Percentiles rank a stretch among this genome's conserved stretches.
Conservation (phyloP, 208 protist genomes). For the Wallacemonas sp. region DNA sequence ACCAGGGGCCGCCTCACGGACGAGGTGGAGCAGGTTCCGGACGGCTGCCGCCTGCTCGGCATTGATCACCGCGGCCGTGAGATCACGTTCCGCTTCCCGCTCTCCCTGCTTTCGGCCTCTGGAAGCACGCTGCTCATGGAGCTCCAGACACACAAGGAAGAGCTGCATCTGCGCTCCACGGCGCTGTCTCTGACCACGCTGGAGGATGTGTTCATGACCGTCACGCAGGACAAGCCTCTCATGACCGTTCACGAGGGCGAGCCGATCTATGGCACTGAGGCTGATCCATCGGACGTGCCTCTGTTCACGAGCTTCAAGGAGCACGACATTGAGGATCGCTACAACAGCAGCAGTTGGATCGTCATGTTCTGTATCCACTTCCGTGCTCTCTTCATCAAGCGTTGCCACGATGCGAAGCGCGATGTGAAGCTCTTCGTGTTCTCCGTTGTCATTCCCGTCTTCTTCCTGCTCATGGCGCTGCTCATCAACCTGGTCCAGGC, state of each 20-base stretch:
- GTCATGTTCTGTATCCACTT: slow-evolving; percentile 61
- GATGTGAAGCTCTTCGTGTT: slow-evolving; percentile 70
- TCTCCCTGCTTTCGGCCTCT: slow-evolving; percentile 37
- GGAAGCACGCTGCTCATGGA: slow-evolving; percentile 45
- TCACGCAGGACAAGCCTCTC: slow-evolving; percentile 22
- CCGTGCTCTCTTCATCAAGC: slow-evolving; percentile 70
- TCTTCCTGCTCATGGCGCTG: slow-evolving; percentile 72
- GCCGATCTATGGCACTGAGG: background rate
- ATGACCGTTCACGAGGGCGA: background rate
- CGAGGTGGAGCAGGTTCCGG: slow-evolving; percentile 19
- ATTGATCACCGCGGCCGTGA: slow-evolving; percentile 69
- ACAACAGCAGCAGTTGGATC: slow-evolving; percentile 10
- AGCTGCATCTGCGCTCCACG: slow-evolving; percentile 51
- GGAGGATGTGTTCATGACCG: slow-evolving; percentile 78
- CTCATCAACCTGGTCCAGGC: slow-evolving; percentile 60
- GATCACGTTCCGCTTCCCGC: slow-evolving; percentile 67
- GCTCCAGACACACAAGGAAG: slow-evolving; percentile 33
- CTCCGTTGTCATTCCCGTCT: slow-evolving; percentile 72
- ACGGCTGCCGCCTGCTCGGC: slow-evolving; percentile 38
- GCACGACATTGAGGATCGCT: slow-evolving; percentile 18
- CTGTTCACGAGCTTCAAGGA: background rate
- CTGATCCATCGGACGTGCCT: background rate
- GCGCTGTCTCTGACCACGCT: slow-evolving; percentile 74
- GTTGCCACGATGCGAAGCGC: slow-evolving; percentile 70
- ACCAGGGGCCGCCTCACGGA: background rate